Evolutionary conservation across 2,329 filamentous ascomycete genomes (phyloP).

Genomic region (Colletotrichum aenigma): DNA sequence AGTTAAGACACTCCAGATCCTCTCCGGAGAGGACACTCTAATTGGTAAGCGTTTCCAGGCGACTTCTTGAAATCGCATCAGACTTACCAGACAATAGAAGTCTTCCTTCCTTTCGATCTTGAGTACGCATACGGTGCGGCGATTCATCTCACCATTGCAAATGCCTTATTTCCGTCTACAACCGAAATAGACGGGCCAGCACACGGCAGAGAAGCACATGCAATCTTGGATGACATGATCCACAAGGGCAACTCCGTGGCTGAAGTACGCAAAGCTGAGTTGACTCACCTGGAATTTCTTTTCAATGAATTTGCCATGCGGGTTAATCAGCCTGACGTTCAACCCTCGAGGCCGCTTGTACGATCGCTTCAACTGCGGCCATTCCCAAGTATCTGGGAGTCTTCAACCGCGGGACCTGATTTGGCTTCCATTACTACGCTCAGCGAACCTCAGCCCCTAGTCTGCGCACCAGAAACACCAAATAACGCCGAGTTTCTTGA

Average conservation of each 20-base stretch:
- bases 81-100: slow-evolving; percentile 26
- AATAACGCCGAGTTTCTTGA: slow-evolving; percentile 36
- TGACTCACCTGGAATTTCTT: slow-evolving; percentile 30
- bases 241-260: slow-evolving; percentile 36
- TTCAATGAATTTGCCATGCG: slow-evolving; percentile 29
- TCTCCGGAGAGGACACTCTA: slow-evolving; percentile 31
- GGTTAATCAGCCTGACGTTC: slow-evolving; percentile 28
- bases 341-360: slow-evolving; percentile 24
- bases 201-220: slow-evolving; percentile 25
- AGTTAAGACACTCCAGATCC: slow-evolving; percentile 40
- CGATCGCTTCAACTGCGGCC: neutral
- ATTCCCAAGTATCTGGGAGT: neutral
- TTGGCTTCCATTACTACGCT: neutral
- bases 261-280: slow-evolving; percentile 33
- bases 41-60: slow-evolving; percentile 30
- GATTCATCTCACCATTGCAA: slow-evolving; percentile 39
- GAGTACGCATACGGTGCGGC: slow-evolving; percentile 40
- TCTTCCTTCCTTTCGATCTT: slow-evolving; percentile 41
- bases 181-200: slow-evolving; percentile 28
- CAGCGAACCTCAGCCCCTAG: neutral
- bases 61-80: too few species aligned
- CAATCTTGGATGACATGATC: slow-evolving; percentile 38
- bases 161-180: slow-evolving; percentile 35
- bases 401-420: neutral
- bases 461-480: slow-evolving; percentile 1